Evolutionary conservation across 768 basidiomycete genomes (phyloP).

Genomic region (Lentinula sp.): DNA sequence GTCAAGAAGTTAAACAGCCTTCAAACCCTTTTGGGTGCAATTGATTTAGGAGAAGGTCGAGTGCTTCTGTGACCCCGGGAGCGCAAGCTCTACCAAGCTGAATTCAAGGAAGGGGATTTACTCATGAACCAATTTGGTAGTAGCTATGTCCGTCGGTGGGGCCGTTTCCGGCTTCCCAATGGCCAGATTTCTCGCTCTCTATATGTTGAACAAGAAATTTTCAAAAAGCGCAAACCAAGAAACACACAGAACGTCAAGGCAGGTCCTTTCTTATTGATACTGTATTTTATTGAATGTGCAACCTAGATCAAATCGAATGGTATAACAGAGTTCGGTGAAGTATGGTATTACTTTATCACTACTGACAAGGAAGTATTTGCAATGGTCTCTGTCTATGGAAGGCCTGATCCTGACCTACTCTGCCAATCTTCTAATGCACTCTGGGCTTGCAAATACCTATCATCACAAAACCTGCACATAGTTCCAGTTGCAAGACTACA

Average conservation of each 20-base stretch:
- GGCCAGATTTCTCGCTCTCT: conserved; percentile 15
- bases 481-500: conserved; percentile 1
- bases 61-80: conserved; percentile 8
- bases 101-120: neutral
- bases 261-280: neutral
- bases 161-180: conserved; percentile 14
- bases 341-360: neutral
- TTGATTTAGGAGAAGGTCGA: conserved; percentile 13
- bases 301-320: neutral
- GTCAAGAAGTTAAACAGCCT: conserved; percentile 12
- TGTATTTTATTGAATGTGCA: too few species aligned
- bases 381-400: conserved; percentile 3
- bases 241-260: conserved; percentile 17
- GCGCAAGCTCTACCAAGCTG: neutral
- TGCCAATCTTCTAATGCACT: neutral
- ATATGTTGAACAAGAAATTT: conserved; percentile 12
- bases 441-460: neutral
- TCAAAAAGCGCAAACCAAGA: neutral
- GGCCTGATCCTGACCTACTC: neutral
- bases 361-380: neutral
- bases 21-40: conserved; percentile 13
- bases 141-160: conserved; percentile 11
- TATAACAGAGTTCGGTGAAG: neutral
- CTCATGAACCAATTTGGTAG: neutral
- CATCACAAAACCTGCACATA: neutral